Percentiles rank a stretch among this genome's conserved stretches.
These are phyloP conservation scores for Ceriops tagal DNA, from an alignment of 345 rosid species.

Conservation along the genomic window DNA sequence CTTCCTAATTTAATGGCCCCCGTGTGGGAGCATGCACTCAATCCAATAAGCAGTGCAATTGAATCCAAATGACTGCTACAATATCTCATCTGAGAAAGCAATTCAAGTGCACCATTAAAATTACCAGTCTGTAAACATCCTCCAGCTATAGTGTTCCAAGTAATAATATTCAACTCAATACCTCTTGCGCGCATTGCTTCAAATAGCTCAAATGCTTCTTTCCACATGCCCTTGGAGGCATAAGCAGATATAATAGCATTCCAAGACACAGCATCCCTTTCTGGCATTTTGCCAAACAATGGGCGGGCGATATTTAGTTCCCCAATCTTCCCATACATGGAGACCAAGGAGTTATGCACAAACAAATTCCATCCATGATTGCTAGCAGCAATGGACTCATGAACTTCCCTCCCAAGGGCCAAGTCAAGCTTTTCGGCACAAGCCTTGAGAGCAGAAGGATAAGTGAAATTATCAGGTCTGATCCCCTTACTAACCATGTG, in stretches of 20 bases:
- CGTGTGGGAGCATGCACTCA: slow-evolving; percentile 65
- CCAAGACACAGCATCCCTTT: slow-evolving; percentile 76
- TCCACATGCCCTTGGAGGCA: slow-evolving; percentile 66
- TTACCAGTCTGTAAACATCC: slow-evolving; percentile 49
- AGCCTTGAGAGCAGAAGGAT: slow-evolving; percentile 73
- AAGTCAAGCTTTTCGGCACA: slow-evolving; percentile 60
- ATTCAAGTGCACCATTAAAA: slow-evolving; percentile 43
- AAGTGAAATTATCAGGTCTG: slow-evolving; percentile 67
- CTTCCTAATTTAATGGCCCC: slow-evolving; percentile 50
- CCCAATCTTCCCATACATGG: slow-evolving; percentile 72
- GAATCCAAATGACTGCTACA: slow-evolving; percentile 39
- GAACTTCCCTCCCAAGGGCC: slow-evolving; percentile 52
- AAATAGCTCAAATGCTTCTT: slow-evolving; percentile 57
- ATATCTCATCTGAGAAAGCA: slow-evolving; percentile 53
- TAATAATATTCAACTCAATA: slow-evolving; percentile 42
- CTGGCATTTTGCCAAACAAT: slow-evolving; percentile 57
- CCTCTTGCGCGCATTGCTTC: slow-evolving; percentile 47
- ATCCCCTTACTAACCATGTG: slow-evolving; percentile 53
- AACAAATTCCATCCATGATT: slow-evolving; percentile 42
- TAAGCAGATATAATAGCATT: slow-evolving; percentile 59
- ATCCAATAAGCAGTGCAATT: slow-evolving; percentile 53
- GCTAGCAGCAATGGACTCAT: slow-evolving; percentile 45
- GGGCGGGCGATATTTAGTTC: slow-evolving; percentile 38
- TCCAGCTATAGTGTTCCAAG: slow-evolving; percentile 69
- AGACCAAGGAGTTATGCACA: slow-evolving; percentile 65